Evolutionary conservation across 805 yeast genomes (phyloP).

Genomic region (Monosporozyma siamensis): DNA sequence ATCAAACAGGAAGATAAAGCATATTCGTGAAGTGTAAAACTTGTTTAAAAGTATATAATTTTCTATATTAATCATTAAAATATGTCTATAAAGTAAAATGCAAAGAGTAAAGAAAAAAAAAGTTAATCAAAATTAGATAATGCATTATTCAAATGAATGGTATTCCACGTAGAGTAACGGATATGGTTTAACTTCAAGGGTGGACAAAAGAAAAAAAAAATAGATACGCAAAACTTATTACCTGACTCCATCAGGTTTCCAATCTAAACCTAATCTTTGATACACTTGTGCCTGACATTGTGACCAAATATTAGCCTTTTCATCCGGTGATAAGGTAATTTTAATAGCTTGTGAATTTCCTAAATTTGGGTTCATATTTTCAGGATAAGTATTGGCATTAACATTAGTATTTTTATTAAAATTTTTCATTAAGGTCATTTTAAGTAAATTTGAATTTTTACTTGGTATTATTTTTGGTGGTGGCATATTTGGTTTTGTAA

Average conservation of each 20-base stretch:
- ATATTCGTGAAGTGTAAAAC: too few species aligned
- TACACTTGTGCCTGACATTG: conserved; percentile 55
- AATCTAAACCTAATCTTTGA: conserved; percentile 47
- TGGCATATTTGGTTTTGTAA: conserved; percentile 29
- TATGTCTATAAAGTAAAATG: not conserved
- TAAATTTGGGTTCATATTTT: not conserved
- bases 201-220: too few species aligned
- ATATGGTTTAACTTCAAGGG: too few species aligned
- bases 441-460: conserved; percentile 13
- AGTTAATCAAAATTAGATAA: too few species aligned
- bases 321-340: conserved; percentile 39
- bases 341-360: conserved; percentile 7
- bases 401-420: conserved; percentile 5
- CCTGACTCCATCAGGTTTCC: conserved; percentile 40
- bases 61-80: not conserved
- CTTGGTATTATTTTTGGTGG: conserved; percentile 26
- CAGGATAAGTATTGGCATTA: not conserved
- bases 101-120: not conserved
- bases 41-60: too few species aligned
- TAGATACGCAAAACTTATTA: not conserved
- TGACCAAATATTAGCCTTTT: conserved; percentile 53
- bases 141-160: too few species aligned
- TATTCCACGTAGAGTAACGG: too few species aligned
- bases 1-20: too few species aligned
- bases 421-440: conserved; percentile 29